Percentiles rank a stretch among this genome's conserved stretches.
These are phyloP conservation scores for Mortierella antarctica DNA, from an alignment of 192 early-diverging fungal species.

Conservation along the genomic window DNA sequence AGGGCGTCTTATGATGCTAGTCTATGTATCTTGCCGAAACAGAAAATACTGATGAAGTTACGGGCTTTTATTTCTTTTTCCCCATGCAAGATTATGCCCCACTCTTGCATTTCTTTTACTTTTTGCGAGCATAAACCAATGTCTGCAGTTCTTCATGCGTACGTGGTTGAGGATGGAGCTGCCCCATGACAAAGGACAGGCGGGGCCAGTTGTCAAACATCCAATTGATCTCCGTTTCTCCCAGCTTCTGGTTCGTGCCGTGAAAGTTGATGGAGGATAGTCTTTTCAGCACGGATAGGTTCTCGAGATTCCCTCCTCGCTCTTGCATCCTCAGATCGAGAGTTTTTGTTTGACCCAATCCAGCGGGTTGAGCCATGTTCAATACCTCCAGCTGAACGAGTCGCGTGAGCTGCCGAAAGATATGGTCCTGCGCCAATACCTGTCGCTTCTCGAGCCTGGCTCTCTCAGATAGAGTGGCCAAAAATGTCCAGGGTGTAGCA, in stretches of 20 bases:
- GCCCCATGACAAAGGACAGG: conserved; percentile 14
- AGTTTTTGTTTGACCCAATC: neutral
- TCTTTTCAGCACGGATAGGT: neutral
- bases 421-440: neutral
- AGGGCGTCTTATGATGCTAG: no score
- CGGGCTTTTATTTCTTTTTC: no score
- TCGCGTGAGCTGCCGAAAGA: conserved; percentile 1
- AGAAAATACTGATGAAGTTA: no score
- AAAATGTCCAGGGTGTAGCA: no score
- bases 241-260: conserved; percentile 8
- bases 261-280: neutral
- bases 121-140: no score
- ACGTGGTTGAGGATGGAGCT: no score
- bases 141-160: no score
- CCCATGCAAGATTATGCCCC: no score
- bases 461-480: no score
- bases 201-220: conserved; percentile 11
- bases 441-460: neutral
- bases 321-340: conserved; percentile 3
- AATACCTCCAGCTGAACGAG: neutral
- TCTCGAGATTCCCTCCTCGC: conserved; percentile 7
- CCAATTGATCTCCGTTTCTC: conserved; percentile 3
- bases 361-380: neutral
- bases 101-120: no score
- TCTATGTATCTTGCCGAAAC: no score